A percentile compares a stretch with the other conserved stretches of the same genome.
Conservation (phyloP, 1,139 yeast genomes). For the Hemisphaericaspora lyxosophila region DNA sequence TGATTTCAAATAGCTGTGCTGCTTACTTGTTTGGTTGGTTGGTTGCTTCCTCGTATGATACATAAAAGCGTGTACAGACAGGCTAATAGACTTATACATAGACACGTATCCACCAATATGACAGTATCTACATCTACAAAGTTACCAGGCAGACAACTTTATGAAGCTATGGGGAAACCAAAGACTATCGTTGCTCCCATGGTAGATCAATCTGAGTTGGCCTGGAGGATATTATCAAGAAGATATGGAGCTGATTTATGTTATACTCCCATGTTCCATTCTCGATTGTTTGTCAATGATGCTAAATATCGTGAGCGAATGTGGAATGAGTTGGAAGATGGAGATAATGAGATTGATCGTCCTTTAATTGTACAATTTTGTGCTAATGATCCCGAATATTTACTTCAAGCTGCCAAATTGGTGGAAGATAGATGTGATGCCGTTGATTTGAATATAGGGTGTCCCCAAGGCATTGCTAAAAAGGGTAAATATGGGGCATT, state of each 20-base stretch:
- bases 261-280: slow-evolving; percentile 97
- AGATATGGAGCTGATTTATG: slow-evolving; percentile 90
- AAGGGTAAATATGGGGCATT: slow-evolving; percentile 96
- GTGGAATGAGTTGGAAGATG: slow-evolving; percentile 71
- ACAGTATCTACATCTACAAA: slow-evolving; percentile 1
- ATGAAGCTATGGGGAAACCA: slow-evolving; percentile 69
- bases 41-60: neutral
- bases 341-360: slow-evolving; percentile 62
- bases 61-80: neutral
- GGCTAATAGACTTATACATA: neutral
- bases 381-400: slow-evolving; percentile 88
- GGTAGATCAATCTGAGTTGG: slow-evolving; percentile 97
- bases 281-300: slow-evolving; percentile 81
- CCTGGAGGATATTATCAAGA: slow-evolving; percentile 89
- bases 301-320: slow-evolving; percentile 75
- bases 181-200: slow-evolving; percentile 92
- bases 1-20: too few relatives aligned
- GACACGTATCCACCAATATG: neutral
- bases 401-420: slow-evolving; percentile 75
- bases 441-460: slow-evolving; percentile 90
- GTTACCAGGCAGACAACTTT: slow-evolving; percentile 64
- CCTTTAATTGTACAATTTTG: slow-evolving; percentile 93
- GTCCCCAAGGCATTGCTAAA: slow-evolving; percentile 96
- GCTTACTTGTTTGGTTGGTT: too few relatives aligned
- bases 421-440: slow-evolving; percentile 91